Conservation (phyloP, 2,329 filamentous ascomycete species). For the Trichophyton verrucosum region DNA sequence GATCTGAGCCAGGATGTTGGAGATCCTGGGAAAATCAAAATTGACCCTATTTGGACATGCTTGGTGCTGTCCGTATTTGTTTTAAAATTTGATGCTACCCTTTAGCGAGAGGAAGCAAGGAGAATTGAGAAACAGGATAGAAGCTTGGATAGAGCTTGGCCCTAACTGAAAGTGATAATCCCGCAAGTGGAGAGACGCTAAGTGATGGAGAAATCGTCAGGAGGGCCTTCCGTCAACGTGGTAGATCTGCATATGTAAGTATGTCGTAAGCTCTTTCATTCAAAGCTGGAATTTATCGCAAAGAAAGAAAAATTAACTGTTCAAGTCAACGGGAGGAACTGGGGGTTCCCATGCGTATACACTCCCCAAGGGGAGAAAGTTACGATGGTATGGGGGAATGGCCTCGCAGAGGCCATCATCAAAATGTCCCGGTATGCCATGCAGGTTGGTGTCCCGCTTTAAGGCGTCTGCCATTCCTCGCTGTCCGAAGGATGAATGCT, state of each 20-base stretch:
- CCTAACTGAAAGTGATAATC: neutral
- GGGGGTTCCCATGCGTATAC: neutral
- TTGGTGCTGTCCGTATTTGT: neutral
- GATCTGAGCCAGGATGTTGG: conserved; percentile 5
- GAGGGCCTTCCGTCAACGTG: neutral
- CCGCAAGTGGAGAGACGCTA: neutral
- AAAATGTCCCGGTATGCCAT: neutral
- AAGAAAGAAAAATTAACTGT: neutral
- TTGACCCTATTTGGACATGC: conserved; percentile 4
- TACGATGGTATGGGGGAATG: neutral
- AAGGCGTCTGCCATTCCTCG: neutral
- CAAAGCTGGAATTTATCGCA: neutral
- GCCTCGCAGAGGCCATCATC: neutral
- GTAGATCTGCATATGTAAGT: neutral
- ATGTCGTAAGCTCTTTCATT: neutral
- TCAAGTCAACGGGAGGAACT: neutral
- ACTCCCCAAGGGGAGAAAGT: neutral
- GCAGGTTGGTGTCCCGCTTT: neutral
- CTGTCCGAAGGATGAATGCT: neutral
- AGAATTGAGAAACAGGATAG: neutral
- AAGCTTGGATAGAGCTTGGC: neutral
- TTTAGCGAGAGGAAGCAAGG: neutral
- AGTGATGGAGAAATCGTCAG: neutral
- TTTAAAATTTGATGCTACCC: neutral
- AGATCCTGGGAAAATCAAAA: conserved; percentile 1